A percentile compares a stretch with the other conserved stretches of the same genome.
Conservation (phyloP, 441 rosid genomes). For the Biscutella auriculata region DNA sequence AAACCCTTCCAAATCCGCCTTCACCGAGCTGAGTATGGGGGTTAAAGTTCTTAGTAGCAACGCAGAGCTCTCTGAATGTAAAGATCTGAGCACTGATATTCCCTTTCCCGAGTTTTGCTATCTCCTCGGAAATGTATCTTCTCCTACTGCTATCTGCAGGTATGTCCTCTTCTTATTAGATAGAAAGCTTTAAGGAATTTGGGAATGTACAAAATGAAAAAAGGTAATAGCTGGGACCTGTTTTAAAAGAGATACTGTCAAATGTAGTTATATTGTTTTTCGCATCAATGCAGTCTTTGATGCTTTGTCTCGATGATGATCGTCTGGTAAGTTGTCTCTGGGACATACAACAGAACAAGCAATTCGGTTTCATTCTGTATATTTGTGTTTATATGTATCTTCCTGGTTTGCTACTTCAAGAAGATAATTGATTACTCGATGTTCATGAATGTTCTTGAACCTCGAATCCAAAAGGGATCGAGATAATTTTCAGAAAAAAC, state of each 20-base stretch:
- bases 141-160: constrained; percentile 58
- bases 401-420: constrained; percentile 17
- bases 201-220: neutral
- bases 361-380: constrained; percentile 31
- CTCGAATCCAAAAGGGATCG: constrained; percentile 12
- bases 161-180: neutral
- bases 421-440: constrained; percentile 8
- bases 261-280: constrained; percentile 39
- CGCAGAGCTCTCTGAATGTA: constrained; percentile 48
- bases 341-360: constrained; percentile 53
- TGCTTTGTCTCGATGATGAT: constrained; percentile 46
- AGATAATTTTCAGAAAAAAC: constrained; percentile 16
- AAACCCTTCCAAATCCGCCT: constrained; percentile 97
- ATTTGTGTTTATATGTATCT: constrained; percentile 8
- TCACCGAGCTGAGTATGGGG: constrained; percentile 66
- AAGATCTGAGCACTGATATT: constrained; percentile 52
- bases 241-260: constrained; percentile 71
- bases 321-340: constrained; percentile 30
- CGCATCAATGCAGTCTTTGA: constrained; percentile 40
- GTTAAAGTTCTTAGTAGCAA: constrained; percentile 60
- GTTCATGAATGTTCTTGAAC: constrained; percentile 26
- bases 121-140: constrained; percentile 58
- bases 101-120: constrained; percentile 55
- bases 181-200: neutral
- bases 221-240: constrained; percentile 25